phyloP scores from a whole-genome alignment of 2,329 filamentous ascomycete genomes.

The Myrmaecium sp. region DNA sequence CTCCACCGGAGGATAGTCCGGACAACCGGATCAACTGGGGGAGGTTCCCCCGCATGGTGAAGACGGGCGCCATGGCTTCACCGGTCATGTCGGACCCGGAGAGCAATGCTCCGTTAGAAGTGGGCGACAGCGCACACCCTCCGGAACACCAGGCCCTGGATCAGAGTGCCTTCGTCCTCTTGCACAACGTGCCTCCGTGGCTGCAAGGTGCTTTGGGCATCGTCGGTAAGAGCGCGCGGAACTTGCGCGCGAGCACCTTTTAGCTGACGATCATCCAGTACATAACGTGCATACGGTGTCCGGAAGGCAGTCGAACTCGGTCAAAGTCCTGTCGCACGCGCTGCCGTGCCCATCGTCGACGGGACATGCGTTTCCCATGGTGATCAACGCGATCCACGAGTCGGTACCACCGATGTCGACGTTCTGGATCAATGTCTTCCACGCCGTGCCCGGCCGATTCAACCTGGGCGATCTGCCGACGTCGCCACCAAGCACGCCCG shows the following conservation, averaged over 20 bases:
- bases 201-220: conserved; percentile 13
- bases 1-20: conserved; percentile 28
- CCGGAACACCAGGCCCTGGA: too few species aligned
- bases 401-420: conserved; percentile 32
- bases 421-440: conserved; percentile 46
- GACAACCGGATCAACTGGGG: conserved; percentile 26
- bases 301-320: conserved; percentile 17
- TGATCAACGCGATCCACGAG: conserved; percentile 39
- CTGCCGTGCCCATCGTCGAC: conserved; percentile 36
- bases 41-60: conserved; percentile 18
- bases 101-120: not conserved
- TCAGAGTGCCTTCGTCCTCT: not conserved
- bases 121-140: not conserved
- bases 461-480: conserved; percentile 44
- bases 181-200: conserved; percentile 14
- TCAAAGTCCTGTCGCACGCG: conserved; percentile 44
- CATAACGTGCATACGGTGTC: conserved; percentile 13
- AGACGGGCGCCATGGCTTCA: conserved; percentile 20
- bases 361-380: conserved; percentile 34
- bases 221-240: conserved; percentile 13
- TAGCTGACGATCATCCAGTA: conserved; percentile 9
- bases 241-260: not conserved
- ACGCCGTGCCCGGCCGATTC: conserved; percentile 45
- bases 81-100: conserved; percentile 22
- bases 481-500: conserved; percentile 45